Evolutionary conservation across 441 rosid species (phyloP), one percentile per base, ranked within the genome.

Genomic region (Syzygium syzygioides): DNA sequence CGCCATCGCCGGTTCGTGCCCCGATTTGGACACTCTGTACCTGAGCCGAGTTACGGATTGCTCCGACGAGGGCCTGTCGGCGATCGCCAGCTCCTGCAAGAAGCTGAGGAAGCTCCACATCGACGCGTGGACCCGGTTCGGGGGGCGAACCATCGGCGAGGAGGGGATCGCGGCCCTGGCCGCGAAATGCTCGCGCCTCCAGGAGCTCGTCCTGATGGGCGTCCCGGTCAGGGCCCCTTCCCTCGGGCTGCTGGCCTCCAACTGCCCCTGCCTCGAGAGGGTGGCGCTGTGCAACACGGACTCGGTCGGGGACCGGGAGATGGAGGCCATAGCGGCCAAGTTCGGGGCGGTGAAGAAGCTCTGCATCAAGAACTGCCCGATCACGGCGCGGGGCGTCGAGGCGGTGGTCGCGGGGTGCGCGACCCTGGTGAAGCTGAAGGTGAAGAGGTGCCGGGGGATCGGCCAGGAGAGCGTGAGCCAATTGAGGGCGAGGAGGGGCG

Each of bases 311-410:
- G 96, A 95, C 86, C n/a, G 53, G 17, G 96, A 93, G 89, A 92
- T 95, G 90, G 86, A 87, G 80, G 60, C 91, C 32, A 30, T 93
- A 12, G 94, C 89, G 41, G 71, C 86, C 23, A 95, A 95, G 87
- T 94, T 92, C 87, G 57, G 25, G 2, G 92, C 92, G 18, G 59
- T 95, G 88, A 94, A 92, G 92, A 95, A 94, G 89, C 89, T 95
- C 2, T 95, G 97, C 91, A 93, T 95, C 60, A 95, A 95, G 93
- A 95, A 90, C 87, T 94, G 97, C 90, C 96, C 95, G 2, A 90
- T 95, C 14, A 91, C 96, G 0, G 93, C 90, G 60, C 26, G 66
- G 4, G 95, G 95, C 30, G 90, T 95, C 14, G 93, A 92, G 89
- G 94, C 94, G 15, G 90, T 94, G 11, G 94, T 89, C 2, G 89